A percentile compares a stretch with the other conserved stretches of the same genome.
phyloP scores from a whole-genome alignment of 2,329 filamentous ascomycete genomes.

The Chlorencoelia australis region DNA sequence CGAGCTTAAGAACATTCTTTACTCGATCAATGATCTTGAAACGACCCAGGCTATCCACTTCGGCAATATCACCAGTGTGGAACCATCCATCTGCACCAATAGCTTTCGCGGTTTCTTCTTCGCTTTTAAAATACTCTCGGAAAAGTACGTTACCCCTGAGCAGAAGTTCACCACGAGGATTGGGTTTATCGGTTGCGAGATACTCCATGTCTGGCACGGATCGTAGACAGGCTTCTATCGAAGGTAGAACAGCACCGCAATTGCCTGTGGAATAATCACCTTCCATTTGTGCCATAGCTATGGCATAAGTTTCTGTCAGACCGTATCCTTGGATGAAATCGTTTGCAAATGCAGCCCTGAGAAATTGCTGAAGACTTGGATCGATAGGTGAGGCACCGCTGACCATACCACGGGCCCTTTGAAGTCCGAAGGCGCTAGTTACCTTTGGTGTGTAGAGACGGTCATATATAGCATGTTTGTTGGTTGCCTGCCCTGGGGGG shows the following conservation, averaged over 20 bases:
- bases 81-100: constrained; percentile 92
- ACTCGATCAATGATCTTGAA: constrained; percentile 91
- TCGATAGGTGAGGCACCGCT: constrained; percentile 88
- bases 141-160: constrained; percentile 75
- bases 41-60: constrained; percentile 74
- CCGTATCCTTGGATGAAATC: constrained; percentile 83
- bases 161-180: constrained; percentile 82
- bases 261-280: constrained; percentile 70
- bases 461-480: constrained; percentile 70
- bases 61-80: constrained; percentile 85
- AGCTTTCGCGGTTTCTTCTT: constrained; percentile 73
- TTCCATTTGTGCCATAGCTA: constrained; percentile 56
- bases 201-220: constrained; percentile 96
- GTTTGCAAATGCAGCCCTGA: constrained; percentile 72
- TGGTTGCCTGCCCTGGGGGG: constrained; percentile 62
- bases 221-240: constrained; percentile 66
- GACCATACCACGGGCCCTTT: constrained; percentile 62
- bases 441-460: constrained; percentile 90
- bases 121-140: constrained; percentile 80
- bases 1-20: constrained; percentile 98
- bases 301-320: constrained; percentile 85
- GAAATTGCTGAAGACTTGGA: constrained; percentile 76
- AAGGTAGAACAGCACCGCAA: constrained; percentile 57
- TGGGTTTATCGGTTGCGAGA: constrained; percentile 73
- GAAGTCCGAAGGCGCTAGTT: constrained; percentile 68